These are phyloP conservation scores for Beauveria caledonica DNA, from an alignment of 2,329 filamentous ascomycete species.

Conservation along the genomic window DNA sequence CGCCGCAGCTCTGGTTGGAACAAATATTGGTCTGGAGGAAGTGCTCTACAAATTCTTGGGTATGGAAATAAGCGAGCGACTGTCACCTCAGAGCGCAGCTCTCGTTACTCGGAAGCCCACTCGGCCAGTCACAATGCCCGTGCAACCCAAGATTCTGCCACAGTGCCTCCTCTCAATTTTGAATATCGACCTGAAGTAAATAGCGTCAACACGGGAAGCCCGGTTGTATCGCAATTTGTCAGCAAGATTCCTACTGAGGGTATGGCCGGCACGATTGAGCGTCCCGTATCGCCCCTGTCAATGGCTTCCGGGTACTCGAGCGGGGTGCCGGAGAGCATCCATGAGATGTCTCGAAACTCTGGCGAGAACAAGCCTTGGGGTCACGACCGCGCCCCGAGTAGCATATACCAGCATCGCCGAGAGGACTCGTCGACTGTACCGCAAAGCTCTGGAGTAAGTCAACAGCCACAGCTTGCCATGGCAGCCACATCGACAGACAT, in stretches of 20 bases:
- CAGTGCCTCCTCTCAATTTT: constrained; percentile 60
- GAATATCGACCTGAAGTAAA: constrained; percentile 55
- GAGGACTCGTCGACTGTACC: constrained; percentile 27
- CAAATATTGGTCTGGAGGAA: constrained; percentile 68
- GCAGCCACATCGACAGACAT: constrained; percentile 54
- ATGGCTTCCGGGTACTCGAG: constrained; percentile 50
- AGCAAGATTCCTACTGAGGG: constrained; percentile 46
- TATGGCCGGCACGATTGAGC: constrained; percentile 54
- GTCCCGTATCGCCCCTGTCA: constrained; percentile 42
- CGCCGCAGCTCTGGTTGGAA: constrained; percentile 68
- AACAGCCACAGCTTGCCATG: constrained; percentile 42
- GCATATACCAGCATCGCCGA: constrained; percentile 39
- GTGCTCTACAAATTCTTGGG: constrained; percentile 57
- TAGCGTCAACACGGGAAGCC: constrained; percentile 60
- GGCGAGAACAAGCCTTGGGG: constrained; percentile 38
- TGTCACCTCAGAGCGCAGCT: constrained; percentile 46
- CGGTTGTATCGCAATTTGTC: constrained; percentile 55
- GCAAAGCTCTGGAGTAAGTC: constrained; percentile 32
- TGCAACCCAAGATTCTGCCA: constrained; percentile 58
- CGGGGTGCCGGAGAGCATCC: constrained; percentile 56
- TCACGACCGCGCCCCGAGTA: constrained; percentile 41
- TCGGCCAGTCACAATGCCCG: constrained; percentile 32
- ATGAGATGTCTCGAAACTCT: constrained; percentile 45
- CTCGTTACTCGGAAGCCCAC: constrained; percentile 40
- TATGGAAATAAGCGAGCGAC: constrained; percentile 46